Conservation (phyloP, 805 yeast species). For the Candida dajiaensis region DNA sequence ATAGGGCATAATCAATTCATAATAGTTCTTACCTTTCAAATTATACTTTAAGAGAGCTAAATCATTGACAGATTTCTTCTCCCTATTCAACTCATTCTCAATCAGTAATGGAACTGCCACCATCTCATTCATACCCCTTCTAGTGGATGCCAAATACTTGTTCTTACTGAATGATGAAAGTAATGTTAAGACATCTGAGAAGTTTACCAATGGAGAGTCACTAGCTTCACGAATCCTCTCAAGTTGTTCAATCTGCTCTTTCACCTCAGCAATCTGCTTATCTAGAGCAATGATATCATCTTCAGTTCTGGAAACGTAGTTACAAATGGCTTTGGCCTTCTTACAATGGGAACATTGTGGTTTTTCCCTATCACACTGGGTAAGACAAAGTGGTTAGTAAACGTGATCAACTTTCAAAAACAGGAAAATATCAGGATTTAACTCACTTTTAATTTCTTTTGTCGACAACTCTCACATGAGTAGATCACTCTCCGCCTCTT, state of each 20-base stretch:
- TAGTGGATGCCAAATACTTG: neutral
- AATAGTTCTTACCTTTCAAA: slow-evolving; percentile 3
- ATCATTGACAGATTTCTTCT: slow-evolving; percentile 2
- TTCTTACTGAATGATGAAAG: slow-evolving; percentile 2
- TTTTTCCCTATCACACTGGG: neutral
- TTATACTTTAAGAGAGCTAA: slow-evolving; percentile 5
- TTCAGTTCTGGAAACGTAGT: neutral
- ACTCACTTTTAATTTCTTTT: slow-evolving; percentile 4
- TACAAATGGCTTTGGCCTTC: neutral
- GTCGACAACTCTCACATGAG: slow-evolving; percentile 10
- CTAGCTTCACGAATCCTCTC: neutral
- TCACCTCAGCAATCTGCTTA: slow-evolving; percentile 3
- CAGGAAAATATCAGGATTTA: no score
- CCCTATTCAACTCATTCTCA: slow-evolving; percentile 7
- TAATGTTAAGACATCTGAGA: slow-evolving; percentile 3
- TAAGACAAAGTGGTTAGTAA: neutral
- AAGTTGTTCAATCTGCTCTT: neutral
- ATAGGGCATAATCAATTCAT: slow-evolving; percentile 1
- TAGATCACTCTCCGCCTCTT: slow-evolving; percentile 7
- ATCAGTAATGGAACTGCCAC: slow-evolving; percentile 2
- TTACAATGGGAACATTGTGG: neutral
- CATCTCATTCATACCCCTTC: neutral
- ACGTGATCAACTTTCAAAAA: no score
- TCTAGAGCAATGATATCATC: slow-evolving; percentile 1
- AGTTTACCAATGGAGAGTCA: neutral